Evolutionary conservation across 345 rosid genomes (phyloP), one percentile per base, ranked within the genome.

Genomic region (Cardamine chenopodiifolia): DNA sequence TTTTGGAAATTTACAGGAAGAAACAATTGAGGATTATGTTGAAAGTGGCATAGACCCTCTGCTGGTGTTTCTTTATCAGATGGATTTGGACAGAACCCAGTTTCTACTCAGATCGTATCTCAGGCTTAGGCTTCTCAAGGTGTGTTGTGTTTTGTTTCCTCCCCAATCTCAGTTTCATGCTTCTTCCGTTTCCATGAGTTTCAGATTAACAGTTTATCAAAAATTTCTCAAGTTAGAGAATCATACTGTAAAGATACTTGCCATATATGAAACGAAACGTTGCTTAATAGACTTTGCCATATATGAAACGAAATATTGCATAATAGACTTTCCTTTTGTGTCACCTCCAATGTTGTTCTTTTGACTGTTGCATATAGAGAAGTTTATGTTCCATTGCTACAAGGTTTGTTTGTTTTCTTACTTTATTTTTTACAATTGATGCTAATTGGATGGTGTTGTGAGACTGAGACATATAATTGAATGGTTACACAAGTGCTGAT

Each of bases 51-150:
- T 17, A 12, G 97, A 89, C 78, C 96, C 94, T 39, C 82, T 90
- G 15, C 82, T 87, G 1, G 85, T 85, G 12, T 95, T 97, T 4
- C 90, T 95, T 39, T 90, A 95, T 78, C 92, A 88, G 78, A 89
- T 89, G 97, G 97, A 95, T 71, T 52, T 92, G 62, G 97, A 95
- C 20, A 80, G 96, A 78, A 80, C 88, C 3, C 97, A 92, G 80
- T 95, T 84, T 81, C 74, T 92, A 61, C 73, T 92, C 79, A 83
- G 98, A 83, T 95, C 98, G 0, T 95, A 92, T 84, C 91, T 95
- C 44, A 87, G 99, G 8, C 82, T 89, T 63, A 87, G 97, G 64
- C 87, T 92, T n/a, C 91, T 85, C 68, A 92, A 92, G 97, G 97
- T 92, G 7, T 44, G 50, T 35, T 35, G 13, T 35, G 13, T 10